These are phyloP conservation scores for Colletotrichum nymphaeae DNA, from an alignment of 2,329 filamentous ascomycete genomes.

Conservation along the genomic window DNA sequence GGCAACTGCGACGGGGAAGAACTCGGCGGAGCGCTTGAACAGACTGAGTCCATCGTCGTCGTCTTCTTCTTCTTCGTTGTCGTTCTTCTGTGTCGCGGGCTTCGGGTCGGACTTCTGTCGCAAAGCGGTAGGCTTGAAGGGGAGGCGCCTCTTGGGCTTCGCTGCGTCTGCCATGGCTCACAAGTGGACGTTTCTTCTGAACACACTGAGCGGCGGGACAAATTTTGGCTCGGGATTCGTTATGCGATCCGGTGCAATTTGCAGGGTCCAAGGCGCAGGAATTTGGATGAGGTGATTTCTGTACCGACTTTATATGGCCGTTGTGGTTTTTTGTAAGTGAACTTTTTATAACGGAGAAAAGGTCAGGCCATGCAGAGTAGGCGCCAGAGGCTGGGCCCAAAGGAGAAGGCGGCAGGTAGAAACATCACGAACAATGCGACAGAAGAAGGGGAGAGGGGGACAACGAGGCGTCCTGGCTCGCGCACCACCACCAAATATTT, in stretches of 20 bases:
- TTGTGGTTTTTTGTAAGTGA: neutral
- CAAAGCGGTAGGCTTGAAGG: conserved; percentile 62
- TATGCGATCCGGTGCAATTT: neutral
- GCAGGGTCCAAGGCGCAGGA: neutral
- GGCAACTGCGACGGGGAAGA: conserved; percentile 58
- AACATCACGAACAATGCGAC: conserved; percentile 24
- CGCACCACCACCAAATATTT: conserved; percentile 10
- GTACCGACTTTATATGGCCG: neutral
- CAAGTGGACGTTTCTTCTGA: neutral
- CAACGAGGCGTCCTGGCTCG: conserved; percentile 2
- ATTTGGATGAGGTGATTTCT: neutral
- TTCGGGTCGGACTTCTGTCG: conserved; percentile 46
- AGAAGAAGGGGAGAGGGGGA: neutral
- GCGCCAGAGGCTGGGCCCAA: conserved; percentile 13
- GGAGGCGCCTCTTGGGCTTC: conserved; percentile 52
- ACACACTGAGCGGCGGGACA: neutral
- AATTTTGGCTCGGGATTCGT: neutral
- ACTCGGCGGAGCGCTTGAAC: conserved; percentile 62
- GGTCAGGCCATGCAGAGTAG: neutral
- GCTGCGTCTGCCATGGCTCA: conserved; percentile 30
- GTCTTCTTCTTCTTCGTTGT: conserved; percentile 40
- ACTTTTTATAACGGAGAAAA: neutral
- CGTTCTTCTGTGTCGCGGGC: conserved; percentile 29
- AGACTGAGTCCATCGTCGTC: conserved; percentile 56
- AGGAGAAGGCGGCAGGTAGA: conserved; percentile 9